A percentile compares a stretch with the other conserved stretches of the same genome.
Evolutionary conservation across 257 asterid genomes (phyloP).

Genomic region (Solanum okadae): DNA sequence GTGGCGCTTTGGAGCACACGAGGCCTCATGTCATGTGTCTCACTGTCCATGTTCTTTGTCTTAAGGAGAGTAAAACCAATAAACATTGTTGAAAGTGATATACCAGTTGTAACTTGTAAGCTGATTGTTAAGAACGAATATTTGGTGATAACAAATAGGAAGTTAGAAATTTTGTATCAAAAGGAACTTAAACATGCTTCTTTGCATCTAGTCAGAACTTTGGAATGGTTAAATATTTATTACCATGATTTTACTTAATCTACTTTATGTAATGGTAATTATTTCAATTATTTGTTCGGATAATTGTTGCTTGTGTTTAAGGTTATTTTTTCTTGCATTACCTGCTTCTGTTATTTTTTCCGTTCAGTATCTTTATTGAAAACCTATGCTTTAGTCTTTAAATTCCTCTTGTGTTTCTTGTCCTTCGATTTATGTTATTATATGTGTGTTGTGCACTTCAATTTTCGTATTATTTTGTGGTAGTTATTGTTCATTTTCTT

Average conservation of each 20-base stretch:
- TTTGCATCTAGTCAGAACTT: background rate
- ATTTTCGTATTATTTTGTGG: background rate
- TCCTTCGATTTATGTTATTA: background rate
- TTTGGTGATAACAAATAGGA: background rate
- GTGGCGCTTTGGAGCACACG: background rate
- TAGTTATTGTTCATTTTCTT: background rate
- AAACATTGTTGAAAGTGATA: background rate
- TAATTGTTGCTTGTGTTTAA: background rate
- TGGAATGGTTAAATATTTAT: background rate
- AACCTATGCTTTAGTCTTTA: background rate
- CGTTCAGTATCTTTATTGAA: background rate
- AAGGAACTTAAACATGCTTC: background rate
- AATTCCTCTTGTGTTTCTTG: background rate
- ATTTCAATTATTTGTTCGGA: background rate
- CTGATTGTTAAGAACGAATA: background rate
- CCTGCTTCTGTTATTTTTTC: background rate
- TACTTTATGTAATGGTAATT: background rate
- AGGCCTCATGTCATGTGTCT: background rate
- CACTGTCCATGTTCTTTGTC: background rate
- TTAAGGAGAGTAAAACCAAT: background rate
- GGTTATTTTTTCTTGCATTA: background rate
- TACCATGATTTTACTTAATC: background rate
- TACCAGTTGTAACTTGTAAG: background rate
- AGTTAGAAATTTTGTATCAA: background rate
- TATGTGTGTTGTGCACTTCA: background rate